Base-by-base conservation (phyloP, 2,329 filamentous ascomycete genomes). In the Arthrobotrys iridis region DNA sequence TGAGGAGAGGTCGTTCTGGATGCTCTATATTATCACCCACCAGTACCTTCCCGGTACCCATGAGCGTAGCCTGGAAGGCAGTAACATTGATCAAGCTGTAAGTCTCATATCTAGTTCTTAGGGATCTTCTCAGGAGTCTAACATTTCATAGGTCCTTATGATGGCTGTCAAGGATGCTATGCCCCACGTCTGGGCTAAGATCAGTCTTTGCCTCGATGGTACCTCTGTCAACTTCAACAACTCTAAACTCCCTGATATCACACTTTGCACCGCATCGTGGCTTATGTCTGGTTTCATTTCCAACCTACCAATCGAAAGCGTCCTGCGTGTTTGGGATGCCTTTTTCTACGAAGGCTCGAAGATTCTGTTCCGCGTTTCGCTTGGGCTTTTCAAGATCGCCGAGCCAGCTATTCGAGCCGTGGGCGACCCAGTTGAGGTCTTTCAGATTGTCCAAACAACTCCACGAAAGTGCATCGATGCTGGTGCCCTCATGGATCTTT, bases 231-330 rank as follows among this genome's bases (percentile, higher is more conserved):
- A 81, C 13, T 78, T 81, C 18, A 82, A 80, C 60, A 79, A 80
- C 68, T 83, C 82, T 72, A 81, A 79, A 3, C 86, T 97, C 8
- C 94, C 94, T 0, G 93, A 94, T 10, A 94, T 98, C 78, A 95
- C 92, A 0, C 86, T 98, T 3, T 96, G 93, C 78, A 93, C 95
- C 82, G 97, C 93, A 7, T 92, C 93, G 2, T 98, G 94, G 94
- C 96, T 98, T 82, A 97, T 98, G 94, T 96, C 92, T 55, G 91
- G 95, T 79, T 97, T 95, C 82, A 95, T 97, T 76, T 93, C 93
- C 62, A 96, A 92, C 0, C 84, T 98, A 15, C 94, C 94, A 1
- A 93, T 96, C 76, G 94, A 98, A 83, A 93, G 91, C 15, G 94
- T 93, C 0, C 86, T 97, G 15, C 90, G 94, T 5, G 92, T 97